phyloP scores from a whole-genome alignment of 257 asterid species.

The Craterostigma plantagineum region DNA sequence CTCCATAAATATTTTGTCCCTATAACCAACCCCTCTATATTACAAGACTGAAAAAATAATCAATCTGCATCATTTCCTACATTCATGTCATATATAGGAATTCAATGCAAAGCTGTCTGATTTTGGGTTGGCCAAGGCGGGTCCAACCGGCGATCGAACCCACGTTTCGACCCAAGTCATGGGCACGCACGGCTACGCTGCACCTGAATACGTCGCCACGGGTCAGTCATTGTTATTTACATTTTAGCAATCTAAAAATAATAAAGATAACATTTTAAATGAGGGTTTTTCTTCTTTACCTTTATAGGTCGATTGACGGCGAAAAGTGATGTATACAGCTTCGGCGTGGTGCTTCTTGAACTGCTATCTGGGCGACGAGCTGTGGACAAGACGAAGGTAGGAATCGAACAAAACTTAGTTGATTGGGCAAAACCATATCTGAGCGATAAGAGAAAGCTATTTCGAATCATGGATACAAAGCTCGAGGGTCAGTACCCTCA shows the following conservation, averaged over 20 bases:
- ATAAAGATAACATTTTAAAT: background rate
- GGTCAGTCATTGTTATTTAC: slow-evolving; percentile 2
- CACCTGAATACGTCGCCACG: slow-evolving; percentile 52
- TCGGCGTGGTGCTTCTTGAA: slow-evolving; percentile 1
- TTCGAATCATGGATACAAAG: slow-evolving; percentile 5
- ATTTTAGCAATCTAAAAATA: background rate
- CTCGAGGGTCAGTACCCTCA: slow-evolving; percentile 1
- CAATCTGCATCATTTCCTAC: too few species aligned
- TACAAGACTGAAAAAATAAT: too few species aligned
- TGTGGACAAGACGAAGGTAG: slow-evolving; percentile 18
- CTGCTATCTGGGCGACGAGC: background rate
- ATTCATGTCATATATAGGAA: slow-evolving; percentile 21
- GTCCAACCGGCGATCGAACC: slow-evolving; percentile 78
- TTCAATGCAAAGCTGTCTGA: slow-evolving; percentile 68
- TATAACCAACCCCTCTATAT: too few species aligned
- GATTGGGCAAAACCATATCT: slow-evolving; percentile 5
- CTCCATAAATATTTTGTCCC: too few species aligned
- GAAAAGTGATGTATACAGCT: slow-evolving; percentile 3
- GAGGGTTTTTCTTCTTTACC: background rate
- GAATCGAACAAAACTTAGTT: slow-evolving; percentile 29
- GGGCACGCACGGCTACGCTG: slow-evolving; percentile 57
- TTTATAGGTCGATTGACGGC: slow-evolving; percentile 1
- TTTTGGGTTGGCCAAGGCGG: slow-evolving; percentile 75
- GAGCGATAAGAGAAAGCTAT: background rate
- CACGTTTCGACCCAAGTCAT: slow-evolving; percentile 77